phyloP scores from a whole-genome alignment of 176 grass and related monocot genomes.

The Lolium rigidum region DNA sequence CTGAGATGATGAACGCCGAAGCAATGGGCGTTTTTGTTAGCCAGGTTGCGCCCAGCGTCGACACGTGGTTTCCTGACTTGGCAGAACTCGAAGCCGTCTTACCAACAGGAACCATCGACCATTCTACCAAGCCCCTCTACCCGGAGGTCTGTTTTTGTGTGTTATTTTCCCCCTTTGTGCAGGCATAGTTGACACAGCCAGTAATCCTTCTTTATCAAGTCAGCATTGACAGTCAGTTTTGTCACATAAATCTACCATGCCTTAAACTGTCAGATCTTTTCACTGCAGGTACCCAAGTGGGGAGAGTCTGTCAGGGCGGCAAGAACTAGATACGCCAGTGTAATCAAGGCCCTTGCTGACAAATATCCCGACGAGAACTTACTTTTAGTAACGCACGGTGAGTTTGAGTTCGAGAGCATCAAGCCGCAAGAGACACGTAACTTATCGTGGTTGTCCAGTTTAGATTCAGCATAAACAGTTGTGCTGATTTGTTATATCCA shows the following conservation, averaged over 20 bases:
- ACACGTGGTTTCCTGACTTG: constrained; percentile 67
- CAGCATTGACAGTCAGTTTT: neutral
- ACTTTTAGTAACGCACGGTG: constrained; percentile 84
- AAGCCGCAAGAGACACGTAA: neutral
- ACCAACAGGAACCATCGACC: constrained; percentile 63
- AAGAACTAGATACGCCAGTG: constrained; percentile 71
- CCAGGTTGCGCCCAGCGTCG: constrained; percentile 37
- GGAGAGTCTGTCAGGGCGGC: constrained; percentile 65
- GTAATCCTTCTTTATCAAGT: neutral
- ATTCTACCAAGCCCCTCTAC: constrained; percentile 56
- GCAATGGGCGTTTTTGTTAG: constrained; percentile 51
- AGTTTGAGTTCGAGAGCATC: constrained; percentile 45
- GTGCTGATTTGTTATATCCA: neutral
- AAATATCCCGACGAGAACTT: constrained; percentile 80
- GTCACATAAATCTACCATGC: neutral
- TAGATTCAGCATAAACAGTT: neutral
- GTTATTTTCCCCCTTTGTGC: neutral
- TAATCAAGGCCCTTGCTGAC: constrained; percentile 80
- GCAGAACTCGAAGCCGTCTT: constrained; percentile 65
- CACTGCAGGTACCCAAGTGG: constrained; percentile 66
- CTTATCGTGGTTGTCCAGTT: neutral
- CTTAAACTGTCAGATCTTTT: neutral
- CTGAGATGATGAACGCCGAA: constrained; percentile 74
- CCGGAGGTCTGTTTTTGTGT: constrained; percentile 48
- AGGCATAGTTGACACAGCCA: neutral